A percentile compares a stretch with the other conserved stretches of the same genome.
Evolutionary conservation across 768 basidiomycete species (phyloP).

Genomic region (Kwoniella heveanensis): DNA sequence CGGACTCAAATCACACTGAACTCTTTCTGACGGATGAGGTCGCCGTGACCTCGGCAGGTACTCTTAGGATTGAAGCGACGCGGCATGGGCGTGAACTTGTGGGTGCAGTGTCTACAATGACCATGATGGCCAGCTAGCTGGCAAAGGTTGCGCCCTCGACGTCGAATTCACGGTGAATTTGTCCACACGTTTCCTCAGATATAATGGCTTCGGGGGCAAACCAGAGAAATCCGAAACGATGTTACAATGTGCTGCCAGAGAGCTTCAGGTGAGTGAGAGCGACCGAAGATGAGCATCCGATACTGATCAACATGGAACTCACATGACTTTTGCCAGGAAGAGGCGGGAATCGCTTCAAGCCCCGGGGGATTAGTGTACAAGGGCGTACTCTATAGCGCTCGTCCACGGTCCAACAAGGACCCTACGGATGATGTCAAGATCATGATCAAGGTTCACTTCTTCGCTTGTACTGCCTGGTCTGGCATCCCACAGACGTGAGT

Average conservation of each 20-base stretch:
- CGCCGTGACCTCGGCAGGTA: too few species aligned
- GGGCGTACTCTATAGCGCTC: constrained; percentile 56
- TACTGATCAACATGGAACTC: too few species aligned
- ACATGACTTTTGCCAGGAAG: constrained; percentile 64
- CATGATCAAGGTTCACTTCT: constrained; percentile 67
- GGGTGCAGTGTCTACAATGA: too few species aligned
- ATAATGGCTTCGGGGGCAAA: constrained; percentile 89
- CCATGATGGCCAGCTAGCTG: too few species aligned
- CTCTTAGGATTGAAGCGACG: constrained; percentile 52
- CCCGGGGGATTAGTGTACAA: constrained; percentile 62
- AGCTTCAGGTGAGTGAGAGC: constrained; percentile 54
- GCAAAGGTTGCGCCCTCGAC: too few species aligned
- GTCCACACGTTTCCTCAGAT: too few species aligned
- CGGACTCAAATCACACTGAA: too few species aligned
- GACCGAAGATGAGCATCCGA: too few species aligned
- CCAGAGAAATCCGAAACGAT: constrained; percentile 73
- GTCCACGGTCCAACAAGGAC: background rate
- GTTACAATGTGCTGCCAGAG: constrained; percentile 73
- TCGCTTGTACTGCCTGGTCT: constrained; percentile 67
- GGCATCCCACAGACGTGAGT: constrained; percentile 70
- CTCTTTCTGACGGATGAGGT: too few species aligned
- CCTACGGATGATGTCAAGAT: background rate
- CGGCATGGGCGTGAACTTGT: constrained; percentile 49
- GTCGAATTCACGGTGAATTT: too few species aligned
- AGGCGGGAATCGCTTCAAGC: constrained; percentile 70